Base-by-base conservation (phyloP, 2,329 filamentous ascomycete genomes). In the Trichoderma brevicompactum region DNA sequence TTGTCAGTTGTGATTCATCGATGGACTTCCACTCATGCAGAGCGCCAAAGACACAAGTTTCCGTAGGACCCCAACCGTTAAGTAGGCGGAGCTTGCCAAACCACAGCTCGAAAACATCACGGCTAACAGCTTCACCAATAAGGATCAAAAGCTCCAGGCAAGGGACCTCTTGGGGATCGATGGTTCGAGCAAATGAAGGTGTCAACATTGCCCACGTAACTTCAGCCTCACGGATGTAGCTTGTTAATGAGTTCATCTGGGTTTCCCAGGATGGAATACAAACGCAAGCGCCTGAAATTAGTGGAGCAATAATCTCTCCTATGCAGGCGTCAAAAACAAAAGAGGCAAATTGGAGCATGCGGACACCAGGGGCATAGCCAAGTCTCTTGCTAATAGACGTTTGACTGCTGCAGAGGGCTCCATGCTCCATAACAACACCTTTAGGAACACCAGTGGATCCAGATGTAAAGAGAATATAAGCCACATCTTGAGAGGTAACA, bases 371-470 rank as follows among this genome's bases (percentile, higher is more conserved):
- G 15, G 49, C 44, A 38, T 48, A 41, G 19, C 52, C 61, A 40
- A 66, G 61, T 43, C 40, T 41, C 17, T 49, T 64, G 23, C 34
- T 44, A 12, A 32, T 40, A 48, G 59, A 43, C 5, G 41, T 66
- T 12, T 64, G 58, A 13, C 65, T 66, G 17, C 54, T 65, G 38
- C 55, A 60, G 36, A 66, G 54, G 23, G 66, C n/a, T 7, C 56
- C 40, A 19, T 71, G 69, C 5, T 68, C 63, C 43, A 70, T 65
- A 8, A 70, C 64, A 1, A 71, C 55, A 5, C 69, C 69, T 49
- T 71, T 71, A 13, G 69, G 68, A 8, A 64, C 59, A 17, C 69
- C 69, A 9, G 69, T 71, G 19, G 61, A 67, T 9, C 69, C 69
- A 17, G 68, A 70, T 3, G 69, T 71, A 10, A 71, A 71, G 6